Base-by-base conservation (phyloP, 257 asterid genomes). In the Sherardia arvensis region DNA sequence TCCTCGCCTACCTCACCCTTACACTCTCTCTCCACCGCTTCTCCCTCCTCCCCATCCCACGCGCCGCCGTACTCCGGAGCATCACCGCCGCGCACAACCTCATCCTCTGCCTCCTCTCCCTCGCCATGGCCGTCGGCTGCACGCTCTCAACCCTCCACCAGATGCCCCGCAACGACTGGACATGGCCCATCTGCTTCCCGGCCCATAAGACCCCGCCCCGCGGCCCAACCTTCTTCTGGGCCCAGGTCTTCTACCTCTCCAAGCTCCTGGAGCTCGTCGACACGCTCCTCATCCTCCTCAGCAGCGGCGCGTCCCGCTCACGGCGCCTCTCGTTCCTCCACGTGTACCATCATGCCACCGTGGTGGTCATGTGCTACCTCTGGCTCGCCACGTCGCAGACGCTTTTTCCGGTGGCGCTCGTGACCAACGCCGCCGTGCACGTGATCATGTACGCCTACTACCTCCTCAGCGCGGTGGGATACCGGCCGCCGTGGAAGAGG, bases 381-480 rank as follows among this genome's bases (percentile, higher is more conserved):
- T 91, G 98, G 98, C 73, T 91, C 8, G 70, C 77, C 29, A 64
- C 86, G 70, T 26, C 85, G 49, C 96, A 87, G 89, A 80, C 95
- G 18, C 85, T 91, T 69, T 81, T 91, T 59, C 97, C 96, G 49
- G 89, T 91, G 74, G 97, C 94, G 68, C 85, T 87, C 5, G 94
- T 91, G 66, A 85, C 97, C 17, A 91, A 91, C 59, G 91, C 96
- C 51, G 51, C 79, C 17, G 97, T 91, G 68, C 97, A 91, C 79
- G 96, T 91, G 80, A 78, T 85, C 66, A 91, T 91, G 97, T 91
- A 91, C 83, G 94, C 69, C 1, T 91, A 91, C 61, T 91, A 91
- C 70, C 76, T 90, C 29, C 55, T 85, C 70, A 73, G 85, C 75
- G 87, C 84, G 43, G 47, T 85, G 53, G 97, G 94, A 69, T 34